Base-by-base conservation (phyloP, 331 rosid species). In the Malus hybrid region DNA sequence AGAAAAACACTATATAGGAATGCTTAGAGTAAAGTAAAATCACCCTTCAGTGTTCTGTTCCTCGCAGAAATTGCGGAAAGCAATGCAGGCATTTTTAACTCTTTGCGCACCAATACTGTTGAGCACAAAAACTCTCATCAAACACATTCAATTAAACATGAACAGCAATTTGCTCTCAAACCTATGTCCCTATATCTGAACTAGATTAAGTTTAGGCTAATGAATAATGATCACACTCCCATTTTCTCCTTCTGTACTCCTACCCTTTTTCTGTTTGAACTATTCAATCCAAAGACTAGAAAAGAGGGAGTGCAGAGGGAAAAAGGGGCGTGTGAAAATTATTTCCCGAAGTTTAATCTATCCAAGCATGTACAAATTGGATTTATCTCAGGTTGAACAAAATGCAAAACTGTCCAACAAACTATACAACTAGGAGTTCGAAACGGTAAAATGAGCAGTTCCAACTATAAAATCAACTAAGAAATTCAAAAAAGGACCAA, bases 101-200 rank as follows among this genome's bases (percentile, higher is more conserved):
- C 89, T 84, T 64, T 80, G 87, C 18, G 97, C 99, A 1, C 99
- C 99, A 78, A 94, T 78, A 86, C 97, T 94, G 91, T 71, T 68
- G 8, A 68, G 14, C 81, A 84, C 46, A 79, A 69, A 80, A 24
- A 75, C 74, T 66, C 52, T 64, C 44, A 64, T 15, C 68, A 64
- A 31, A 31, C 67, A 64, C 42, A 64, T 4, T 15, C 44, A 64
- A 12, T 19, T 4, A 67, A 60, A 56, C 27, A 59, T 7, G 29
- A 56, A 32, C 44, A 27, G 11, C n/a, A 31, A 7, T 63, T 36
- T 36, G 69, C 34, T 63, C 36, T 34, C 24, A n/a, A n/a, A 36
- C 42, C 34, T 65, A 39, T 56, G 61, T 39, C 39, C 62, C 50
- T 9, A 59, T 59, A 70, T 56, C 79, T 65, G 64, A 46, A n/a